These are phyloP conservation scores for Cystobasidium slooffiae DNA, from an alignment of 1,284 basidiomycete genomes.

Conservation along the genomic window DNA sequence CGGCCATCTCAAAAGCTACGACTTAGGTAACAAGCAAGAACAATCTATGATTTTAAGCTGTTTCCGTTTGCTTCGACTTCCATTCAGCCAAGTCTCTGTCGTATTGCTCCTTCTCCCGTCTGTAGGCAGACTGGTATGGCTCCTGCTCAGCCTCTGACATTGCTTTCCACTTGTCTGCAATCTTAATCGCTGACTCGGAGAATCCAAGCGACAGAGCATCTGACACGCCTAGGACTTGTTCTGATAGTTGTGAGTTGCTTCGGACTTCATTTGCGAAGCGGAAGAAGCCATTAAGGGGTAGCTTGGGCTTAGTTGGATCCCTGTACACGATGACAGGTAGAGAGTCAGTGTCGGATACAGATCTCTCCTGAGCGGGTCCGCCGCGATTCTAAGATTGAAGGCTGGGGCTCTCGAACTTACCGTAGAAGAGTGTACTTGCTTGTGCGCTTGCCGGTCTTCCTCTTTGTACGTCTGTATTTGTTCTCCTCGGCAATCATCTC, in stretches of 20 bases:
- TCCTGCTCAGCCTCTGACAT: constrained; percentile 40
- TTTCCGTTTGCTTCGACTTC: constrained; percentile 27
- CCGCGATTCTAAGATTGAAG: too few species aligned
- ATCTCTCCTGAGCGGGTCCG: too few species aligned
- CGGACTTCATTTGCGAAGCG: constrained; percentile 49
- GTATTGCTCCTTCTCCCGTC: constrained; percentile 29
- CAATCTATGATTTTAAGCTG: not conserved
- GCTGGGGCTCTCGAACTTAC: not conserved
- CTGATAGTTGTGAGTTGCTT: constrained; percentile 1
- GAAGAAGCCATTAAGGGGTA: constrained; percentile 56
- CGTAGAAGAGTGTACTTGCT: constrained; percentile 4
- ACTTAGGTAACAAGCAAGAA: not conserved
- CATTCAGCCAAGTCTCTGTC: constrained; percentile 20
- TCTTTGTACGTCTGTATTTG: constrained; percentile 54
- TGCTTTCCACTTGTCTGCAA: constrained; percentile 41
- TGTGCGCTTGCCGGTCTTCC: constrained; percentile 56
- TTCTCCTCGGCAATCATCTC: constrained; percentile 57
- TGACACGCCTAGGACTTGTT: constrained; percentile 21
- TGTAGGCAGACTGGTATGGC: constrained; percentile 24
- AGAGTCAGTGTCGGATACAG: not conserved
- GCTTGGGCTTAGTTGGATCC: constrained; percentile 56
- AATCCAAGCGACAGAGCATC: constrained; percentile 13
- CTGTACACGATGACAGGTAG: constrained; percentile 8
- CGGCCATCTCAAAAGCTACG: too few species aligned
- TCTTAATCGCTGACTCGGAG: constrained; percentile 15